A percentile compares a stretch with the other conserved stretches of the same genome.
Conservation (phyloP, 2,329 filamentous ascomycete genomes). For the Alternaria ethzedia region DNA sequence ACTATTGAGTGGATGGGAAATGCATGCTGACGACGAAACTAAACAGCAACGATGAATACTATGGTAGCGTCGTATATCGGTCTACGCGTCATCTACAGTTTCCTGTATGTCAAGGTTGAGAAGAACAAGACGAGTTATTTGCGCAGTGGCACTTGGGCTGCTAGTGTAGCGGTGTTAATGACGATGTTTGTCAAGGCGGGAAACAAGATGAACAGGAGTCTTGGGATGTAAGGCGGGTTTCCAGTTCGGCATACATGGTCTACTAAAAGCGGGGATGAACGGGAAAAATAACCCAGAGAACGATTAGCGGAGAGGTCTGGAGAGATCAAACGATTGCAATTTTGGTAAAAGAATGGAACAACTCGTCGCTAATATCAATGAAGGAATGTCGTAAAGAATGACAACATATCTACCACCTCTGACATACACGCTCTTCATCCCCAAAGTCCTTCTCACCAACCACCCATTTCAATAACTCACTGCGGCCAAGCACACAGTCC, state of each 20-base stretch:
- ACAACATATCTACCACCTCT: neutral
- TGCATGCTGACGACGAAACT: neutral
- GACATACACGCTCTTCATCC: neutral
- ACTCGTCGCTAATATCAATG: neutral
- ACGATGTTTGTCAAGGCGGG: neutral
- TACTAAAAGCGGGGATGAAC: neutral
- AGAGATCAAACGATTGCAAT: neutral
- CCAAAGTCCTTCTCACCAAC: neutral
- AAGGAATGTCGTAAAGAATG: neutral
- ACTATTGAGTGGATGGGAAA: neutral
- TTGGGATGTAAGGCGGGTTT: neutral
- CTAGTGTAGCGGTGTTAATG: neutral
- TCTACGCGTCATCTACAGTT: neutral
- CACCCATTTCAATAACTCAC: neutral
- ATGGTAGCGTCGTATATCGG: neutral
- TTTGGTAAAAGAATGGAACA: neutral
- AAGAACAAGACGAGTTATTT: neutral
- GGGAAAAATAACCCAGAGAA: neutral
- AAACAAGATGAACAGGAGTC: neutral
- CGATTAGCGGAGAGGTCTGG: accelerated
- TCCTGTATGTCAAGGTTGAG: neutral
- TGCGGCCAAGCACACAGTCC: conserved; percentile 50
- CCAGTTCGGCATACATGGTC: neutral
- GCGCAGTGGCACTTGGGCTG: neutral
- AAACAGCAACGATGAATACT: neutral